These are phyloP conservation scores for Pecoramyces ruminantium DNA, from an alignment of 192 early-diverging fungal species.

Conservation along the genomic window DNA sequence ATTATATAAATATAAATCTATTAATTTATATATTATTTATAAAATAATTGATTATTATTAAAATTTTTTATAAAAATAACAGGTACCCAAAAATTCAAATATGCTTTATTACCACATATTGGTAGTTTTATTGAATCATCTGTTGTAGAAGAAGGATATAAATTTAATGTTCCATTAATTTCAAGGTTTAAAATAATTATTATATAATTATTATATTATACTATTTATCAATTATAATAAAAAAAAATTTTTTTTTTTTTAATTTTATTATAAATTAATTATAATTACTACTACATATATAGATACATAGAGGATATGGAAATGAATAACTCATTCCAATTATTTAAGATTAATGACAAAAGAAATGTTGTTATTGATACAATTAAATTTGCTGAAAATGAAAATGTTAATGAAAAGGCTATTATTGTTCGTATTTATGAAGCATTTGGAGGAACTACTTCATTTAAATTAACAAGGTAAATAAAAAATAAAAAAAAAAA, in stretches of 20 bases:
- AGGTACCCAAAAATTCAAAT: slow-evolving; percentile 67
- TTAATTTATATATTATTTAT: neutral
- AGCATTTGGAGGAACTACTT: slow-evolving; percentile 71
- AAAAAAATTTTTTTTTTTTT: too few relatives aligned
- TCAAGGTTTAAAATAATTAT: slow-evolving; percentile 5
- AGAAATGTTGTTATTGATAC: slow-evolving; percentile 80
- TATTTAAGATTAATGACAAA: slow-evolving; percentile 21
- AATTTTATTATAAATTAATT: too few relatives aligned
- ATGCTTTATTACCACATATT: slow-evolving; percentile 77
- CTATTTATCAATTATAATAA: too few relatives aligned
- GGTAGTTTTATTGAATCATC: slow-evolving; percentile 63
- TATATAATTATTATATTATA: too few relatives aligned
- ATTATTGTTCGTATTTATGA: slow-evolving; percentile 80
- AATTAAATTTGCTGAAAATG: slow-evolving; percentile 74
- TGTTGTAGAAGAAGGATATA: slow-evolving; percentile 72
- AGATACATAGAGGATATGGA: slow-evolving; percentile 6
- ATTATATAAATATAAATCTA: too few relatives aligned
- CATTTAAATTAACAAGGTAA: slow-evolving; percentile 28
- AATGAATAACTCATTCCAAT: neutral
- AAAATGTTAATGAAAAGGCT: slow-evolving; percentile 10
- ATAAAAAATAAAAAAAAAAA: neutral
- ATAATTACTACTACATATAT: neutral
- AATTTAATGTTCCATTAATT: slow-evolving; percentile 74
- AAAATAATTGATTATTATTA: too few relatives aligned
- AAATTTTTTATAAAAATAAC: neutral